Conservation (phyloP, 2,329 filamentous ascomycete genomes). For the Colletotrichum lindemuthianum region DNA sequence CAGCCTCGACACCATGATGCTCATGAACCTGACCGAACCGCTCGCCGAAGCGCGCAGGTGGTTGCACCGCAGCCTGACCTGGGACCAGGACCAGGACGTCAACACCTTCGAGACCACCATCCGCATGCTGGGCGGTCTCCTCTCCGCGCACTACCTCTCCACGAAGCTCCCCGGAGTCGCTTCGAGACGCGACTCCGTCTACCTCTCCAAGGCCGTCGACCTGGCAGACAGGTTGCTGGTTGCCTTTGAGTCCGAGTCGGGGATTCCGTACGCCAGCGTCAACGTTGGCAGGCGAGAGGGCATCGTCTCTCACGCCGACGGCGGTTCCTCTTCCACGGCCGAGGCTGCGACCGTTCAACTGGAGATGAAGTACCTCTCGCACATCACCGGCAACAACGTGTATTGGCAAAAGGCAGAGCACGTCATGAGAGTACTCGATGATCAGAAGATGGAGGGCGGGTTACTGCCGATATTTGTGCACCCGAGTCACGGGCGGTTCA, state of each 20-base stretch:
- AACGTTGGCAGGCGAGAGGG: constrained; percentile 83
- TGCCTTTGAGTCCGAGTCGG: constrained; percentile 87
- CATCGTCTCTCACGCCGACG: constrained; percentile 83
- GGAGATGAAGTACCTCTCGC: constrained; percentile 96
- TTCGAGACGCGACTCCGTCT: constrained; percentile 76
- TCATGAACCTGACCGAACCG: constrained; percentile 80
- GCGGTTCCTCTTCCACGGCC: constrained; percentile 90
- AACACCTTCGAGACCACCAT: constrained; percentile 83
- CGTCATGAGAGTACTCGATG: constrained; percentile 89
- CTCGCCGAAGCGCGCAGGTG: constrained; percentile 75
- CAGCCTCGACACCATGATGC: constrained; percentile 78
- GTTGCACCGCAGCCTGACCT: constrained; percentile 73
- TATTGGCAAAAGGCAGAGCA: constrained; percentile 94
- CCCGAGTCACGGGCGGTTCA: constrained; percentile 80
- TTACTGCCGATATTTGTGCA: constrained; percentile 93
- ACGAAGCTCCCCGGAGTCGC: constrained; percentile 69
- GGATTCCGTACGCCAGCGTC: constrained; percentile 89
- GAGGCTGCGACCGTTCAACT: constrained; percentile 92
- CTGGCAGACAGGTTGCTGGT: constrained; percentile 86
- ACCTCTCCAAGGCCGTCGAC: constrained; percentile 93
- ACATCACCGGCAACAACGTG: constrained; percentile 87
- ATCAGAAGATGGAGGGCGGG: constrained; percentile 80
- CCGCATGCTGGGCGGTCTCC: constrained; percentile 78
- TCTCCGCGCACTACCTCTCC: constrained; percentile 80
- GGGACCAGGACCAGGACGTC: constrained; percentile 77